Evolutionary conservation across 1,139 yeast genomes (phyloP).

Genomic region (Kodamaea alishanica): DNA sequence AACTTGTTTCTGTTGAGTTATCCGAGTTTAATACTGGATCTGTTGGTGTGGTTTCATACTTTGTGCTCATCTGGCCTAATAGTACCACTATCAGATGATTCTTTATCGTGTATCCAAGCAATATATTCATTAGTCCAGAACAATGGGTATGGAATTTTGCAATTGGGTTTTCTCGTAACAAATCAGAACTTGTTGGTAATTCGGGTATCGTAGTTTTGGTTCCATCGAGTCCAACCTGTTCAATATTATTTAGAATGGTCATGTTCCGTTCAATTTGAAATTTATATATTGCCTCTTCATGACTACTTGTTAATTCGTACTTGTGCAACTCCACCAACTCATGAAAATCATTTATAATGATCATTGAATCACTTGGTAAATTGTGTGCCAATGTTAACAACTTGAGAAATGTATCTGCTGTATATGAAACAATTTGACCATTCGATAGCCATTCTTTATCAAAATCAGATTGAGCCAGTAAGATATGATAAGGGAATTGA

Average conservation of each 20-base stretch:
- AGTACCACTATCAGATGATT: slow-evolving; percentile 27
- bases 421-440: slow-evolving; percentile 15
- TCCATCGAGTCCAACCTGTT: slow-evolving; percentile 24
- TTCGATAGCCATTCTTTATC: slow-evolving; percentile 16
- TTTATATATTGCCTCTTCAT: slow-evolving; percentile 36
- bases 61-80: slow-evolving; percentile 32
- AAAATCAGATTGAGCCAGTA: slow-evolving; percentile 20
- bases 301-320: slow-evolving; percentile 30
- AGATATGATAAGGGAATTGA: slow-evolving; percentile 27
- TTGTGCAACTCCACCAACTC: slow-evolving; percentile 36
- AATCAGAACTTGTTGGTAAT: slow-evolving; percentile 31
- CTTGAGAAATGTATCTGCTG: slow-evolving; percentile 29
- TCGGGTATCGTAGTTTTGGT: slow-evolving; percentile 22
- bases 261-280: slow-evolving; percentile 30
- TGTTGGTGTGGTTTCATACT: slow-evolving; percentile 12
- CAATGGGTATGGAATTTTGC: slow-evolving; percentile 33
- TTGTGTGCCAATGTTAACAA: slow-evolving; percentile 17
- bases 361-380: slow-evolving; percentile 13
- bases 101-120: slow-evolving; percentile 24
- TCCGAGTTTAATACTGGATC: too few relatives aligned
- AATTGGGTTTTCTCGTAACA: slow-evolving; percentile 31
- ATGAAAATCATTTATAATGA: slow-evolving; percentile 35
- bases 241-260: slow-evolving; percentile 19
- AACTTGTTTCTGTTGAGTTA: too few relatives aligned
- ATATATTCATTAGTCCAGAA: slow-evolving; percentile 22